Conservation (phyloP, 352 stramenopile species). For the Pythium biforme region DNA sequence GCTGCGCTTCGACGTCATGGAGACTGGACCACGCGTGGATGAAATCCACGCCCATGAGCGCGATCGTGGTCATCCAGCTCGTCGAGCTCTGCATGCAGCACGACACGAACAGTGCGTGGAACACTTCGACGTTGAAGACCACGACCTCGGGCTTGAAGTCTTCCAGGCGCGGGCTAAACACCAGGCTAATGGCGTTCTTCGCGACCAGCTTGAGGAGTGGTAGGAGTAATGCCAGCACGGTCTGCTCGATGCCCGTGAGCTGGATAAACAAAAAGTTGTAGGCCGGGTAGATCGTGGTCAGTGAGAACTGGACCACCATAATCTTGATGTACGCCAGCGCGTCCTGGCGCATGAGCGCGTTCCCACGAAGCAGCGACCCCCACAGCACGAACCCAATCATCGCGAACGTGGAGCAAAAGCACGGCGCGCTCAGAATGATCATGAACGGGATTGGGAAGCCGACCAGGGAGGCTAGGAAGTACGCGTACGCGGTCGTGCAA, state of each 20-base stretch:
- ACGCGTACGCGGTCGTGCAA: not conserved
- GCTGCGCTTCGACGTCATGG: not conserved
- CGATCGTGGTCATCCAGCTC: not conserved
- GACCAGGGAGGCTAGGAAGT: not conserved
- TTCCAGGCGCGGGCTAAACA: constrained; percentile 13
- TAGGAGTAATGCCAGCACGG: constrained; percentile 25
- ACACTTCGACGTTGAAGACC: constrained; percentile 17
- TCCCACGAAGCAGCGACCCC: not conserved
- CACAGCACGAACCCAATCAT: constrained; percentile 15
- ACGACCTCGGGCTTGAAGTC: constrained; percentile 29
- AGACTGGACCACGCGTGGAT: not conserved
- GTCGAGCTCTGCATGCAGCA: constrained; percentile 16
- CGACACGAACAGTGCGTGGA: constrained; percentile 12
- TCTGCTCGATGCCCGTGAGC: constrained; percentile 13
- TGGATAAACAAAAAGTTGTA: constrained; percentile 22
- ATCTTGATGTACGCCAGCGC: constrained; percentile 3
- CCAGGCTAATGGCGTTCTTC: constrained; percentile 37
- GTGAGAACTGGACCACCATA: not conserved
- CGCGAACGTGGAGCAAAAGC: constrained; percentile 1
- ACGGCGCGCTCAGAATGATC: constrained; percentile 25
- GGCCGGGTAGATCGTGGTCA: constrained; percentile 16
- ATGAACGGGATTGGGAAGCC: constrained; percentile 15
- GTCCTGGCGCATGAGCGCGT: not conserved
- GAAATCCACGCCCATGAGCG: constrained; percentile 4
- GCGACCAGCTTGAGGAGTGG: constrained; percentile 38